Evolutionary conservation across 192 early-diverging fungal genomes (phyloP), one percentile per base, ranked within the genome.

Genomic region (Coemansia sp.): DNA sequence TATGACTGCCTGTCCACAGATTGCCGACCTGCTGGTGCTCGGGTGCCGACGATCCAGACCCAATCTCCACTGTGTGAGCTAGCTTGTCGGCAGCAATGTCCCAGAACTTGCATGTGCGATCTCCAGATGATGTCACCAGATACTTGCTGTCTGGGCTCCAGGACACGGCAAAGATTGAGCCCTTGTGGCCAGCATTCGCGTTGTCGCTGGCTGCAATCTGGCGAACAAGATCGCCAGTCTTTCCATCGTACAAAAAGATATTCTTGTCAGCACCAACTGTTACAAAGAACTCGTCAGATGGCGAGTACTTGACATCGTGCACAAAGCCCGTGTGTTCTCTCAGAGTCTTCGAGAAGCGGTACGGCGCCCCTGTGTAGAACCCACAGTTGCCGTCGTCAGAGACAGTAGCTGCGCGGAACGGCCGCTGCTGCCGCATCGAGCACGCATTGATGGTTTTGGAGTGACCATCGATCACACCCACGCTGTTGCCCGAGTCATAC

Each of bases 1-100:
- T 68, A 61, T 88, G 69, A 57, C 88, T 76, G 41, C 90, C 92
- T 35, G 87, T 87, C 96, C 96, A 98, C 69, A 97, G 74, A 65
- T 91, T 92, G 58, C 97, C 97, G 22, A 99, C 91, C 83, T 99
- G 97, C 76, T 98, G 96, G 64, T 93, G 84, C 34, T 91, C 90
- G 52, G 91, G 54, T 20, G 67, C 48, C 5, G 67, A 52, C 15
- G 65, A 55, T 32, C 67, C 72, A 8, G 64, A 55, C 58, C 82
- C 65, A 56, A 90, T 72, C 28, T 75, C 68, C 65, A 90, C 87
- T 3, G 87, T 91, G 17, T 71, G 80, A 38, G 92, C 88, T 35
- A 95, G 90, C 55, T 82, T 78, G 62, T 91, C 86, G 2, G 85
- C 72, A 28, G 83, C 86, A 1, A 97, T 74, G 75, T 99, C 95